Evolutionary conservation across 768 basidiomycete species (phyloP).

Genomic region (Tricholoma saponaceum): DNA sequence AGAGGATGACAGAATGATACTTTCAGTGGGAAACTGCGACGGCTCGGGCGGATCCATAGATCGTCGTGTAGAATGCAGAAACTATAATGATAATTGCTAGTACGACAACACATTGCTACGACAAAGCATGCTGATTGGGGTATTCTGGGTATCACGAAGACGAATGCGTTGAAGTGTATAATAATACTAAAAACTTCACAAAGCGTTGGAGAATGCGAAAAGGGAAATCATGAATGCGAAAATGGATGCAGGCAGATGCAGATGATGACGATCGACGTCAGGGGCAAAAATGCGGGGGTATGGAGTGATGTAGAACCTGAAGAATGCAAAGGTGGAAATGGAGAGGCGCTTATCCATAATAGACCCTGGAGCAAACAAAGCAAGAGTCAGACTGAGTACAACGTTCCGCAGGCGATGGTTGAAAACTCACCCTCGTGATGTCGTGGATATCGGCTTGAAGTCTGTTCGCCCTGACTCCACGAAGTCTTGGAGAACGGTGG

Average conservation of each 20-base stretch:
- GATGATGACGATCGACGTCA: constrained; percentile 16
- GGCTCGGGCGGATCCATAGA: not conserved
- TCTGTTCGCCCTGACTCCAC: constrained; percentile 70
- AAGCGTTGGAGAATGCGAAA: not conserved
- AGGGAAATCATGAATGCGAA: not conserved
- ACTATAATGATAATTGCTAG: constrained; percentile 6
- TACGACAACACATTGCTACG: constrained; percentile 5
- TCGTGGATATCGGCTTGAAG: constrained; percentile 82
- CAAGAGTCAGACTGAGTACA: not conserved
- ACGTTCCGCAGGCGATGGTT: constrained; percentile 6
- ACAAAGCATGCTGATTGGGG: constrained; percentile 11
- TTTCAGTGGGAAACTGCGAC: not conserved
- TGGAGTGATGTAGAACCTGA: not conserved
- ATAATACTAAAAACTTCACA: constrained; percentile 4
- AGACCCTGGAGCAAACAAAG: constrained; percentile 28
- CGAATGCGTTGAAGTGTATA: constrained; percentile 11
- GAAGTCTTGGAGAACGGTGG: constrained; percentile 62
- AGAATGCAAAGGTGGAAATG: not conserved
- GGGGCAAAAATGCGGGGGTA: constrained; percentile 2
- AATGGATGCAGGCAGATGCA: constrained; percentile 2
- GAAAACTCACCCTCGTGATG: constrained; percentile 59
- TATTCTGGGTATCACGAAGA: constrained; percentile 11
- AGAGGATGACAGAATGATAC: not conserved
- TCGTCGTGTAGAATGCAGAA: not conserved
- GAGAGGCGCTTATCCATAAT: constrained; percentile 34